Base-by-base conservation (phyloP, 106 monocot genomes). In the Iris macrosiphon region DNA sequence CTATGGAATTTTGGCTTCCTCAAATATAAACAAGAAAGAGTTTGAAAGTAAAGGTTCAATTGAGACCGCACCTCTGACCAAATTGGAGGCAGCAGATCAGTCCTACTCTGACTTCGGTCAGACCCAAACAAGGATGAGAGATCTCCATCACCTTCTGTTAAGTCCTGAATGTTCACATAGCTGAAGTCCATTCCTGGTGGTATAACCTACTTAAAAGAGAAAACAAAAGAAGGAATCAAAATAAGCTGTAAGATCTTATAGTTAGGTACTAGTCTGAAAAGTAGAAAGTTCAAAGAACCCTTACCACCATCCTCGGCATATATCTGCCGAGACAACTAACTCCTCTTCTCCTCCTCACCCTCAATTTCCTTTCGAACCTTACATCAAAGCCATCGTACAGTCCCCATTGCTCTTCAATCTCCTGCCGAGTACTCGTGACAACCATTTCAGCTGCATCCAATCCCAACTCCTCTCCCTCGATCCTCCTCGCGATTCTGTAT, bases 61-160 rank as follows among this genome's bases (percentile, higher is more conserved):
- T n/a, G n/a, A n/a, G n/a, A n/a, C n/a, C n/a, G n/a, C n/a, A 87
- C 81, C 82, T 88, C 87, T 7, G 82, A 72, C 87, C 87, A 88
- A 26, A 88, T 82, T 4, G 79, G 75, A 39, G 87, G 87, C 4
- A 88, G 22, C 3, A 72, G 72, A 24, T 75, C 60, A 40, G 67
- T 74, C 62, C 57, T 72, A 21, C 17, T 56, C 23, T 72, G 67
- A 12, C 70, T 23, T 41, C 64, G 72, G 17, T 82, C 71, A 0
- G 64, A 34, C 22, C 63, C 62, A 1, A 88, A 49, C 23, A 88
- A 22, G 5, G 61, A 41, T 7, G 60, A 40, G 19, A 88, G 65
- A 52, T 88, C 87, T 15, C 70, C 74, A 40, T 87, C 87, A 31
- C 66, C 56, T 16, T 81, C 86, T 9, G 16, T 30, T 10, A 35